Conservation (phyloP, 352 stramenopile genomes). For the Thraustochytrium sp. region DNA sequence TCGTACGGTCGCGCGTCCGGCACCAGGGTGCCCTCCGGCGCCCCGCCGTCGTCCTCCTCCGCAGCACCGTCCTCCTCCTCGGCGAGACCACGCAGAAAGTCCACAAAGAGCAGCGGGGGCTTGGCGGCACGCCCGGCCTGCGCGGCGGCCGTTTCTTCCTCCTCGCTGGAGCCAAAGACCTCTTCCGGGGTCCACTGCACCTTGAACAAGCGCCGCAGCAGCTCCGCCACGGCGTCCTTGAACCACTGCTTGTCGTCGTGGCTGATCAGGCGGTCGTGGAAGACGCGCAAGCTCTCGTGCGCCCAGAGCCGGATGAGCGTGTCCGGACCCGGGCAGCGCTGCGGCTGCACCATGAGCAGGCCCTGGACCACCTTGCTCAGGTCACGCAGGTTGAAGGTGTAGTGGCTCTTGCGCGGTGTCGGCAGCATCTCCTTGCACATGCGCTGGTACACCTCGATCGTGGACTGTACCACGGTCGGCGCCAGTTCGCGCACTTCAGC, state of each 20-base stretch:
- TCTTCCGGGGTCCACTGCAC: constrained; percentile 57
- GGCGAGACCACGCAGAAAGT: constrained; percentile 68
- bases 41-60: constrained; percentile 57
- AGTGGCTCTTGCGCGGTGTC: constrained; percentile 73
- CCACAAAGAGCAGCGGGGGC: constrained; percentile 78
- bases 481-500: constrained; percentile 68
- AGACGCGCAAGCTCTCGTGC: constrained; percentile 81
- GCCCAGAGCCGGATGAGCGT: constrained; percentile 80
- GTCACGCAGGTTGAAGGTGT: constrained; percentile 91
- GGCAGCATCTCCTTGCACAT: constrained; percentile 82
- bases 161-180: constrained; percentile 58
- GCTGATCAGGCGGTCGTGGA: constrained; percentile 85
- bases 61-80: constrained; percentile 56
- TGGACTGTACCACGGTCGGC: constrained; percentile 70
- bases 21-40: too few relatives aligned
- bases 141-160: neutral
- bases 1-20: constrained; percentile 60
- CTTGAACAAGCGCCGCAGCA: constrained; percentile 56
- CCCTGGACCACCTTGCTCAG: constrained; percentile 91
- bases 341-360: constrained; percentile 81
- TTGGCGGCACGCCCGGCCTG: constrained; percentile 68
- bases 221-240: constrained; percentile 70
- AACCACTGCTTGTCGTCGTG: constrained; percentile 77
- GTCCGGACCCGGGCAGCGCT: constrained; percentile 68
- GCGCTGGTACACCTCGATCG: constrained; percentile 86